These are phyloP conservation scores for Eleusine coracana DNA, from an alignment of 176 grass and related monocot genomes.

Conservation along the genomic window DNA sequence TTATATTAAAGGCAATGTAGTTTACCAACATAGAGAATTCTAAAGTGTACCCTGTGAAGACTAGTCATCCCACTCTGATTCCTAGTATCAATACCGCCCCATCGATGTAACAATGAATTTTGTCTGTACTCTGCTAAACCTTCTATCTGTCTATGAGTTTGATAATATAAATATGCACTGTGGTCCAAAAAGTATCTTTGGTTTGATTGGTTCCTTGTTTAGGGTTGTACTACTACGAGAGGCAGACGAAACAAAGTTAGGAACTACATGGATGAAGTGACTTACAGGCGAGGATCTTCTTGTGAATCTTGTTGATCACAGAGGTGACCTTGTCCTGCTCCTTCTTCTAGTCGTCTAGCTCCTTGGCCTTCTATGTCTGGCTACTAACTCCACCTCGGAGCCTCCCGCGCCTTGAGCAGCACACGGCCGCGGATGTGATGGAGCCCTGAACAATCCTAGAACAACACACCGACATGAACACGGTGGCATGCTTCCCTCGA, in stretches of 20 bases:
- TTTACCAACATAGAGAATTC: not conserved
- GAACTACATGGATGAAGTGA: too few relatives aligned
- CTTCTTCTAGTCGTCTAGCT: too few relatives aligned
- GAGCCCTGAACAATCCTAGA: too few relatives aligned
- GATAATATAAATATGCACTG: not conserved
- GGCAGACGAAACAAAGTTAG: not conserved
- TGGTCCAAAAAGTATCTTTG: not conserved
- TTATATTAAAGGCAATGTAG: not conserved
- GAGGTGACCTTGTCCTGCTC: too few relatives aligned
- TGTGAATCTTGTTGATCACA: too few relatives aligned
- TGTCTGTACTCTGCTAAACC: not conserved
- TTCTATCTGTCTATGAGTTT: not conserved
- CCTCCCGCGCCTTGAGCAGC: too few relatives aligned
- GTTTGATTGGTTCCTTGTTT: not conserved
- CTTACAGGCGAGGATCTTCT: too few relatives aligned
- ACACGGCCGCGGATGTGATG: too few relatives aligned
- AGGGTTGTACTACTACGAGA: not conserved
- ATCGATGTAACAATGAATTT: not conserved
- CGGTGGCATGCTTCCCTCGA: too few relatives aligned
- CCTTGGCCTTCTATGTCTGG: too few relatives aligned
- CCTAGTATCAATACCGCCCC: not conserved
- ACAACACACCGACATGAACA: too few relatives aligned
- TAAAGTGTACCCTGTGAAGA: not conserved
- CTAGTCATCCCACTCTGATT: not conserved
- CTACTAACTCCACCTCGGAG: too few relatives aligned